A percentile compares a stretch with the other conserved stretches of the same genome.
Conservation (phyloP, 768 basidiomycete genomes). For the Rhizopogon vinicolor region DNA sequence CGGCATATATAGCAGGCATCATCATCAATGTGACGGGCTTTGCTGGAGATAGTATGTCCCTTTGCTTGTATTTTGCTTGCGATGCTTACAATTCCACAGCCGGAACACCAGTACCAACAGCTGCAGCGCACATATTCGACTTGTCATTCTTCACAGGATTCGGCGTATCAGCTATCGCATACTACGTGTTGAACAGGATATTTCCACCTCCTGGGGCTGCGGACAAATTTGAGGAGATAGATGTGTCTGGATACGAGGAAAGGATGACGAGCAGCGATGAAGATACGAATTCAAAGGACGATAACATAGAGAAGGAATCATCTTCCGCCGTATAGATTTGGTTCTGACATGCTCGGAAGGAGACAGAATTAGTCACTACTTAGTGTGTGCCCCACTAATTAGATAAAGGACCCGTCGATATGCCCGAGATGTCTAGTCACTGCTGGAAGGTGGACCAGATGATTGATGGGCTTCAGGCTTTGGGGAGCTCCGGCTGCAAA, state of each 20-base stretch:
- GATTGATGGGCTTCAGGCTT: no score
- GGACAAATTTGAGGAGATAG: constrained; percentile 45
- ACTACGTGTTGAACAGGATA: constrained; percentile 47
- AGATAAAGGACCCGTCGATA: no score
- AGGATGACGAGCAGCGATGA: neutral
- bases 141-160: constrained; percentile 80
- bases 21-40: constrained; percentile 77
- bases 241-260: constrained; percentile 31
- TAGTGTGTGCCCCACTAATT: no score
- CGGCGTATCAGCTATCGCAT: constrained; percentile 55
- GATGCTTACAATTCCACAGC: constrained; percentile 24
- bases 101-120: constrained; percentile 53
- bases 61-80: neutral
- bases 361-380: neutral
- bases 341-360: neutral
- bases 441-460: neutral
- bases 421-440: no score
- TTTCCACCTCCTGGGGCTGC: constrained; percentile 51
- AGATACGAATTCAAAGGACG: neutral
- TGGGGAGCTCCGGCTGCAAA: no score
- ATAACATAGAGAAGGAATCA: neutral
- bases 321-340: neutral
- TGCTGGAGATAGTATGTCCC: constrained; percentile 53
- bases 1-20: constrained; percentile 63
- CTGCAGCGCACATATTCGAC: constrained; percentile 63